These are phyloP conservation scores for Ganoderma resinaceum DNA, from an alignment of 1,284 basidiomycete species.

Conservation along the genomic window DNA sequence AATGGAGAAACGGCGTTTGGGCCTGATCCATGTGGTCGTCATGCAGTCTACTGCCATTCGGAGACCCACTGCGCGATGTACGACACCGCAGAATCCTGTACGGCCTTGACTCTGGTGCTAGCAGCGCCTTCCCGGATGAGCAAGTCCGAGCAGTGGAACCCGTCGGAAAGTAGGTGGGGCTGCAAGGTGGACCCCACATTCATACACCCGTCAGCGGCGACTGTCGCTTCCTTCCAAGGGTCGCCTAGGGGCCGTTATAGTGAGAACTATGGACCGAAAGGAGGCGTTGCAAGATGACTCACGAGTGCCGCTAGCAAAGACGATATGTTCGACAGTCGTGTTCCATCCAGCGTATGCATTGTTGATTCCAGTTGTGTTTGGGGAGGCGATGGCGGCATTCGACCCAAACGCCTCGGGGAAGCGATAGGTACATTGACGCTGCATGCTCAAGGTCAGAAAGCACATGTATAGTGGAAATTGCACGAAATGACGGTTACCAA, in stretches of 20 bases:
- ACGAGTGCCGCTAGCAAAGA: slow-evolving; percentile 74
- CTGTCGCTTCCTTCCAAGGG: slow-evolving; percentile 71
- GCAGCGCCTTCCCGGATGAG: slow-evolving; percentile 42
- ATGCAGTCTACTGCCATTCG: slow-evolving; percentile 23
- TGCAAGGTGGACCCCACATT: slow-evolving; percentile 54
- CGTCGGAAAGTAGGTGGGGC: slow-evolving; percentile 61
- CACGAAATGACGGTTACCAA: slow-evolving; percentile 46
- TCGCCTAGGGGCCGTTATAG: slow-evolving; percentile 53
- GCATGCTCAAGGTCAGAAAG: not conserved
- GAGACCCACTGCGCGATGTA: slow-evolving; percentile 28
- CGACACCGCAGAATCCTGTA: slow-evolving; percentile 52
- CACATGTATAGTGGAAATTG: slow-evolving; percentile 25
- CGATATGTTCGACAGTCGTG: slow-evolving; percentile 58
- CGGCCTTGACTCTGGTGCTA: slow-evolving; percentile 56
- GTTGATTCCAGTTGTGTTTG: slow-evolving; percentile 51
- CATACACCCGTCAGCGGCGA: slow-evolving; percentile 56
- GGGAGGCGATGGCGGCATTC: slow-evolving; percentile 32
- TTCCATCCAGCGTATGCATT: slow-evolving; percentile 63
- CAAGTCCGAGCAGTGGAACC: slow-evolving; percentile 72
- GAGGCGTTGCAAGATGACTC: slow-evolving; percentile 37
- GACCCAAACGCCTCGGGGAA: slow-evolving; percentile 57
- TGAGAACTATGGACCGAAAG: no score
- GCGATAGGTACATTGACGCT: slow-evolving; percentile 67
- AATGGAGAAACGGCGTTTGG: no score
- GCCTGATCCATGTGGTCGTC: not conserved